Conservation (phyloP, 345 rosid species). For the Diplotaxis tenuifolia region DNA sequence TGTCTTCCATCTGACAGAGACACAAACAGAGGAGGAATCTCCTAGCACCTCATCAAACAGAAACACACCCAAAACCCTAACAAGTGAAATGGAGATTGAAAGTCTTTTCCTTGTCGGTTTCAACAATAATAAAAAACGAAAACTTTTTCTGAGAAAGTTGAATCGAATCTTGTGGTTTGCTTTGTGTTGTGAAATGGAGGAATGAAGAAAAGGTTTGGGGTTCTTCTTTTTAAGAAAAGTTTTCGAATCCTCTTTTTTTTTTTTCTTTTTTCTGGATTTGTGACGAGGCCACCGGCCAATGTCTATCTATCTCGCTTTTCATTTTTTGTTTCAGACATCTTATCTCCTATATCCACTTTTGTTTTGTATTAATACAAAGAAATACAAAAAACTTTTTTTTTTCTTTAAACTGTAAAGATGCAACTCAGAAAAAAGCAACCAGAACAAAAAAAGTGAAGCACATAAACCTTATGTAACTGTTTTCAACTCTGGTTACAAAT, state of each 20-base stretch:
- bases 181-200: background rate
- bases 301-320: conserved; percentile 31
- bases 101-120: background rate
- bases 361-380: background rate
- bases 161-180: conserved; percentile 26
- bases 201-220: conserved; percentile 21
- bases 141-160: background rate
- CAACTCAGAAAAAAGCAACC: too few relatives aligned
- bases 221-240: background rate
- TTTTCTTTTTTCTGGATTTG: conserved; percentile 32
- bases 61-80: conserved; percentile 25
- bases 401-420: too few relatives aligned
- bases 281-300: conserved; percentile 39
- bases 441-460: background rate
- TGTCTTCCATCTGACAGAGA: conserved; percentile 46
- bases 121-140: background rate
- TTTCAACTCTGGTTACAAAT: conserved; percentile 8
- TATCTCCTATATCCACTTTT: conserved; percentile 6
- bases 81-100: conserved; percentile 1
- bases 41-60: conserved; percentile 34
- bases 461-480: background rate
- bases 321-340: background rate
- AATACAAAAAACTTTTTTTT: background rate
- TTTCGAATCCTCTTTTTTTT: background rate
- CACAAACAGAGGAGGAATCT: conserved; percentile 24